Evolutionary conservation across 495 filamentous ascomycete species (phyloP), one percentile per base, ranked within the genome.

Genomic region (Podospora pseudoanserina): DNA sequence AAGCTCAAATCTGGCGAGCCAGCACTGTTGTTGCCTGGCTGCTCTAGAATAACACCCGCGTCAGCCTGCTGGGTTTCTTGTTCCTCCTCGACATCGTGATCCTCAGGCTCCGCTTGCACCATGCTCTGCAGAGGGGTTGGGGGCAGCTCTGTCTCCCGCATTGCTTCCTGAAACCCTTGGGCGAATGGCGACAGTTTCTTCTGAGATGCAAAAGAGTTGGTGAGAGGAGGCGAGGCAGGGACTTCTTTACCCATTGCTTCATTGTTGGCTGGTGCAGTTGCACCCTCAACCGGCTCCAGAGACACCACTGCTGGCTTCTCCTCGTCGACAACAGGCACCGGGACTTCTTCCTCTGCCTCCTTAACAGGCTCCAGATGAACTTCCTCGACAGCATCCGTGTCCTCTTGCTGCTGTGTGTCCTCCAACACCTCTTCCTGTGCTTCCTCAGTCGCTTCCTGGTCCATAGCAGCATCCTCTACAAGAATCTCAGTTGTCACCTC

Each of bases 91-190:
- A 1, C 19, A 26, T 9, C 23, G 55, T 26, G 57, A 30, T 62
- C 23, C 11, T 27, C 57, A 18, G 28, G 34, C 39, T 54, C 65
- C 18, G 16, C 19, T 55, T 63, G 27, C 4, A 19, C 61, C 55
- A 66, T 64, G 32, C 67, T 70, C 49, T 70, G 64, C 62, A 66
- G 61, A 5, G 67, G 65, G 11, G 71, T 72, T 30, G 49, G 15
- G 28, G 63, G 54, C 11, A 53, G 64, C 4, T 32, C 27, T 23
- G 4, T 26, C 18, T 61, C 30, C 56, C 6, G 7, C 6, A 19
- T n/a, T n/a, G 56, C 56, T 27, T 58, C 23, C 5, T 9, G 13
- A 20, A 20, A 9, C 56, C 56, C 56, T 9, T 20, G 23, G 0
- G 30, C n/a, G 15, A 55, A 19, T 55, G 23, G 32, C 26, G 56